Evolutionary conservation across 805 yeast species (phyloP), one percentile per base, ranked within the genome.

Genomic region (Suhomyces sp.): DNA sequence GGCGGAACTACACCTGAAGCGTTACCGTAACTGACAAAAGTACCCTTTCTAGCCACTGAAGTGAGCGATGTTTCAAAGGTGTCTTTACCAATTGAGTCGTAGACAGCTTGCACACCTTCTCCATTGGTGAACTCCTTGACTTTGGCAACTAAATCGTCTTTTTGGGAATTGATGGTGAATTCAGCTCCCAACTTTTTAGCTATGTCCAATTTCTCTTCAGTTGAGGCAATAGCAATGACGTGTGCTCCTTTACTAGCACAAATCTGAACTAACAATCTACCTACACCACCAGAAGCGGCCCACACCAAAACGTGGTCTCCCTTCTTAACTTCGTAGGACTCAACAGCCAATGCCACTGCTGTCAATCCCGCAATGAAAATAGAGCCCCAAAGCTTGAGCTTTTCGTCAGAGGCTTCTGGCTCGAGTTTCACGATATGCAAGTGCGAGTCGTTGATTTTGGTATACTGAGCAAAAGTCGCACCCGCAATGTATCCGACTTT

Each of bases 231-330:
- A 2, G 96, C 97, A 69, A 92, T 90, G 44, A 84, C 91, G 56
- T 81, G 84, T 3, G 91, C 97, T 19, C 96, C 96, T 46, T 72
- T 75, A 21, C 69, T 62, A 27, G 76, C 67, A 47, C 86, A 68
- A 68, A 91, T 71, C 66, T 91, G 97, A 47, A 77, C 74, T 49
- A 90, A 71, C 17, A 89, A 58, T 48, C 81, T 77, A 4, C 98
- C 98, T 47, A 89, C 93, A 51, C 97, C 97, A 44, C 97, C 98
- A 2, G 97, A 97, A 6, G 97, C 97, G 3, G 97, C 97, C 73
- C 91, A 89, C 22, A 89, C 84, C 45, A 92, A 75, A 43, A 87
- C 79, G 58, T 69, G 78, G 53, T 93, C 97, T 49, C 83, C 92
- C 64, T 79, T 73, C 59, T 88, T 65, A 39, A 89, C 87, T 1